phyloP scores from a whole-genome alignment of 1,284 basidiomycete genomes.

The Tilletia walkeri region DNA sequence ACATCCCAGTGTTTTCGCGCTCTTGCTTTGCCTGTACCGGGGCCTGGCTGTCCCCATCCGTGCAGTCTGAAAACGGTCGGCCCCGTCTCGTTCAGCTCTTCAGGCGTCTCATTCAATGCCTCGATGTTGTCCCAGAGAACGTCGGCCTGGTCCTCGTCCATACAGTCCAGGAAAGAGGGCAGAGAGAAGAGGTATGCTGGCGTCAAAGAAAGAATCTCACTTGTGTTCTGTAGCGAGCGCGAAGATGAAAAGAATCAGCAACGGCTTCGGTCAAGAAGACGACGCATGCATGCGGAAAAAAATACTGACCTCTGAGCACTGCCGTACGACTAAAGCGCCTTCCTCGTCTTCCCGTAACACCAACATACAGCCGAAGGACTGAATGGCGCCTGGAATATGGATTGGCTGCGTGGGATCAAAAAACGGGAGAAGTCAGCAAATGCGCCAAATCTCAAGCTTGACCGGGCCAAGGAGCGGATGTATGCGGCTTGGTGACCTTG shows the following conservation, averaged over 20 bases:
- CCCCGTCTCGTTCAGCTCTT: constrained; percentile 56
- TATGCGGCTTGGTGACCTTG: no score
- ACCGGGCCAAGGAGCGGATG: neutral
- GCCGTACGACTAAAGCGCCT: constrained; percentile 68
- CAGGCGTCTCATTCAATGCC: constrained; percentile 64
- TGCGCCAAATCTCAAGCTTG: constrained; percentile 24
- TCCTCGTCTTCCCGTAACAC: constrained; percentile 70
- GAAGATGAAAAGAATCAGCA: neutral
- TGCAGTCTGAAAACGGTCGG: constrained; percentile 67
- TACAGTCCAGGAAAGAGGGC: constrained; percentile 72
- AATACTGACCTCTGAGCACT: constrained; percentile 71
- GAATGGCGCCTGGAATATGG: constrained; percentile 77
- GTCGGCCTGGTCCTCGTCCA: constrained; percentile 71
- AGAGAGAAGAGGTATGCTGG: constrained; percentile 75
- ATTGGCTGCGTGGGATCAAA: constrained; percentile 64
- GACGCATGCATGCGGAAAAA: constrained; percentile 26
- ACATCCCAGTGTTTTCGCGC: constrained; percentile 69
- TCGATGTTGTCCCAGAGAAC: constrained; percentile 76
- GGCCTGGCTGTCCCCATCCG: constrained; percentile 66
- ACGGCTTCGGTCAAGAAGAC: constrained; percentile 17
- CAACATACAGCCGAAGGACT: constrained; percentile 79
- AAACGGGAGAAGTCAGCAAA: constrained; percentile 5
- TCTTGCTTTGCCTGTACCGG: constrained; percentile 56
- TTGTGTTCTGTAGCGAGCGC: constrained; percentile 60
- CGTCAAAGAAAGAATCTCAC: constrained; percentile 70